A percentile compares a stretch with the other conserved stretches of the same genome.
Evolutionary conservation across 2,329 filamentous ascomycete species (phyloP).

Genomic region (Neofusicoccum kwambonambiense): DNA sequence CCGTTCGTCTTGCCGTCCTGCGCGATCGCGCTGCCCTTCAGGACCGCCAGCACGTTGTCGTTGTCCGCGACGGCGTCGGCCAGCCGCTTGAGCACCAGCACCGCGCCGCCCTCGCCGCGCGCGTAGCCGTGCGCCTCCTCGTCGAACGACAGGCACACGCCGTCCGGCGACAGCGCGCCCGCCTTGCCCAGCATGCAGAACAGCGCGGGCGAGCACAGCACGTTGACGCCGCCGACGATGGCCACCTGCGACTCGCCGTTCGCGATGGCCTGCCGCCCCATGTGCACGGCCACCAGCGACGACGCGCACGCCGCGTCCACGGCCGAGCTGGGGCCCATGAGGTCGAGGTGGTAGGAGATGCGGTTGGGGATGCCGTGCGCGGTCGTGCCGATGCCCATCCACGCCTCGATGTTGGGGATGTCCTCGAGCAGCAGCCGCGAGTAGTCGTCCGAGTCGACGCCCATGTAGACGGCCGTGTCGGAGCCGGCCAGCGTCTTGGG

Average conservation of each 20-base stretch:
- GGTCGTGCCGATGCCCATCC: conserved; percentile 43
- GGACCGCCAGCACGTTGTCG: conserved; percentile 33
- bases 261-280: conserved; percentile 32
- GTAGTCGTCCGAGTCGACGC: conserved; percentile 37
- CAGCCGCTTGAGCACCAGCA: conserved; percentile 32
- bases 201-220: conserved; percentile 32
- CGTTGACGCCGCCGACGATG: conserved; percentile 36
- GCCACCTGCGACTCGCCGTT: conserved; percentile 32
- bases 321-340: conserved; percentile 43
- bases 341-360: conserved; percentile 35
- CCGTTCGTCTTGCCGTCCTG: conserved; percentile 36
- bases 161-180: conserved; percentile 23
- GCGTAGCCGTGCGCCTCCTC: conserved; percentile 32
- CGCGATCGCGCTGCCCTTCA: conserved; percentile 32
- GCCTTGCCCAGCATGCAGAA: conserved; percentile 29
- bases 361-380: conserved; percentile 38
- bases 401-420: conserved; percentile 36
- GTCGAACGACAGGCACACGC: conserved; percentile 33
- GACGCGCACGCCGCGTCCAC: conserved; percentile 41
- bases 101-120: conserved; percentile 32
- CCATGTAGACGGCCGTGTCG: conserved; percentile 29
- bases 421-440: conserved; percentile 38
- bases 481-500: conserved; percentile 23
- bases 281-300: conserved; percentile 33
- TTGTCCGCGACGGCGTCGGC: conserved; percentile 27